Conservation (phyloP, 176 grass and related monocot genomes). For the Carex cristatella region DNA sequence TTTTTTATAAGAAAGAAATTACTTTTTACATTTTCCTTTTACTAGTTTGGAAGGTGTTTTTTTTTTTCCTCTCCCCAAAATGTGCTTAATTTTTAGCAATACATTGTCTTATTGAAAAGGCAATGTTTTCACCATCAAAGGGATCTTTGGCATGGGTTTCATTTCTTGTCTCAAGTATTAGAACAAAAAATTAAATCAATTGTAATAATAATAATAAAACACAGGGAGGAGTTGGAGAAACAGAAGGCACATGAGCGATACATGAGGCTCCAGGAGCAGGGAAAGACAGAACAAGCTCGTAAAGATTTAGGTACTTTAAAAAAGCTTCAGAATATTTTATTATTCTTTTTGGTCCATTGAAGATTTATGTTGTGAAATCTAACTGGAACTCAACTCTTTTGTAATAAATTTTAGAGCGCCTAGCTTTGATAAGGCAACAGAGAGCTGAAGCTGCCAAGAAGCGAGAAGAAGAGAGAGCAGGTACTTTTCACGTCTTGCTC, state of each 20-base stretch:
- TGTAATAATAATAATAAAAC: background rate
- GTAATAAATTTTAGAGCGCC: slow-evolving; percentile 45
- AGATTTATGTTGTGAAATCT: slow-evolving; percentile 1
- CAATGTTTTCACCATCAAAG: background rate
- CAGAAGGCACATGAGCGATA: slow-evolving; percentile 60
- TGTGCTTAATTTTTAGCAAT: background rate
- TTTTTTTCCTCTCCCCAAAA: background rate
- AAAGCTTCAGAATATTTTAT: slow-evolving; percentile 16
- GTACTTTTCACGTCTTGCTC: slow-evolving; percentile 28
- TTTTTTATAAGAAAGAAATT: background rate
- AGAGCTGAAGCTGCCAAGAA: slow-evolving; percentile 89
- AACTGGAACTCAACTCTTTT: background rate
- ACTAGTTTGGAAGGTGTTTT: slow-evolving; percentile 3
- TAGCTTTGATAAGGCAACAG: slow-evolving; percentile 57
- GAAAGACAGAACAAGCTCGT: slow-evolving; percentile 81
- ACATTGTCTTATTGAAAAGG: background rate
- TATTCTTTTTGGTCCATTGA: slow-evolving; percentile 2
- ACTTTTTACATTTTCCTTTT: background rate
- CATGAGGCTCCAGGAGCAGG: slow-evolving; percentile 85
- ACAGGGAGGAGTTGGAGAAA: slow-evolving; percentile 86
- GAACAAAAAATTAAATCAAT: background rate
- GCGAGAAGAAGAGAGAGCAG: slow-evolving; percentile 75
- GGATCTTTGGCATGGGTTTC: background rate
- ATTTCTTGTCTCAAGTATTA: background rate
- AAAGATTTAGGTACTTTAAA: slow-evolving; percentile 71